Evolutionary conservation across 345 rosid genomes (phyloP).

Genomic region (Conringia planisiliqua): DNA sequence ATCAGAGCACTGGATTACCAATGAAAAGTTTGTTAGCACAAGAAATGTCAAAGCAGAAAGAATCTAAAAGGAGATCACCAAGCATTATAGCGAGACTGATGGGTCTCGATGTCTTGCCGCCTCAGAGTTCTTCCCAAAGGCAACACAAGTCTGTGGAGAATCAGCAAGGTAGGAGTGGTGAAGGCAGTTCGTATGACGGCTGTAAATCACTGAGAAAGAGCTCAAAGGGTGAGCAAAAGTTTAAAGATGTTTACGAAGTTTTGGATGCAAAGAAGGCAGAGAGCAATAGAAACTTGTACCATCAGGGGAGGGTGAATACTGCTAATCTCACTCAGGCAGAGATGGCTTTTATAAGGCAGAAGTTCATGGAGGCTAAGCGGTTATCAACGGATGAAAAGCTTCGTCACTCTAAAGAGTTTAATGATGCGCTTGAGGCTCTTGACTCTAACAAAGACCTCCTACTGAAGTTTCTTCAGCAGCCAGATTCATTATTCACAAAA

Average conservation of each 20-base stretch:
- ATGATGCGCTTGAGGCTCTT: constrained; percentile 71
- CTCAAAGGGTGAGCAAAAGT: constrained; percentile 76
- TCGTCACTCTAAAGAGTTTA: constrained; percentile 72
- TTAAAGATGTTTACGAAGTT: constrained; percentile 97
- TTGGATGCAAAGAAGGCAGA: constrained; percentile 55
- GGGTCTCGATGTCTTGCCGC: constrained; percentile 91
- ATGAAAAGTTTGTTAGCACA: constrained; percentile 72
- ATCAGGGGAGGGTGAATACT: constrained; percentile 33
- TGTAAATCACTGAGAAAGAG: constrained; percentile 55
- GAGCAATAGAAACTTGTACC: constrained; percentile 34
- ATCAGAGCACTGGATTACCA: constrained; percentile 44
- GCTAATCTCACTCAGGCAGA: constrained; percentile 58
- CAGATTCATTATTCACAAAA: constrained; percentile 77
- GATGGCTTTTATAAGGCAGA: constrained; percentile 65
- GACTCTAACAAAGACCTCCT: constrained; percentile 79
- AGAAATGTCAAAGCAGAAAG: constrained; percentile 79
- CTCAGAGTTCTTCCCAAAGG: constrained; percentile 46
- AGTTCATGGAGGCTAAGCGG: constrained; percentile 72
- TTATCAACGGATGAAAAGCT: constrained; percentile 69
- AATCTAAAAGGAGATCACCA: constrained; percentile 67
- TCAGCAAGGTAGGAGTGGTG: constrained; percentile 31
- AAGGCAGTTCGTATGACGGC: constrained; percentile 41
- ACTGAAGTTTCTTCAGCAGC: constrained; percentile 80
- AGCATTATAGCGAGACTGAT: constrained; percentile 84
- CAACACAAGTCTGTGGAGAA: constrained; percentile 43